Conservation (phyloP, 2,329 filamentous ascomycete genomes). For the Trichoderma sp. region DNA sequence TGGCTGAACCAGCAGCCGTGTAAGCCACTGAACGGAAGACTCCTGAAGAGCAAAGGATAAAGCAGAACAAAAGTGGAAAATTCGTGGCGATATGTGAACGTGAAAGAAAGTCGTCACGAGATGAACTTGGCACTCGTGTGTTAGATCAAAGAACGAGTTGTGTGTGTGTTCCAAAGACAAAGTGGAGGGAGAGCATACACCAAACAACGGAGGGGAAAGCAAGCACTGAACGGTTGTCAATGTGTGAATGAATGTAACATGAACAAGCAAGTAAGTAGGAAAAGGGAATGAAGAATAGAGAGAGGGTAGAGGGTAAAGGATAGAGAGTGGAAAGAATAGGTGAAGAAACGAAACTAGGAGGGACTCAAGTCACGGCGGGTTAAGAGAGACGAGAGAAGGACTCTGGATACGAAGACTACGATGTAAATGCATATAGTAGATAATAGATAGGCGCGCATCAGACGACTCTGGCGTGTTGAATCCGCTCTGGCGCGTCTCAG, state of each 20-base stretch:
- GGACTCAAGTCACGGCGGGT: background rate
- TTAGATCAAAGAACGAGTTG: constrained; percentile 13
- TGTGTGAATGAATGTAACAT: constrained; percentile 8
- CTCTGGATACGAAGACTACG: background rate
- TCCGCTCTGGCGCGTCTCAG: constrained; percentile 11
- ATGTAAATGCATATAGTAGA: background rate
- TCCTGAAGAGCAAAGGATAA: background rate
- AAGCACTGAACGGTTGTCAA: background rate
- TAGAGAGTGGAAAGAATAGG: background rate
- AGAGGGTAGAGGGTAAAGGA: background rate
- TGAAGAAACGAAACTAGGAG: background rate
- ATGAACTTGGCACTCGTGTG: background rate
- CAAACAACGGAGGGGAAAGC: background rate
- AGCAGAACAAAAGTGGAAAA: background rate
- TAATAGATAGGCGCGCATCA: constrained; percentile 6
- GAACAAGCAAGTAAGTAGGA: constrained; percentile 7
- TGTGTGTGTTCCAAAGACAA: constrained; percentile 4
- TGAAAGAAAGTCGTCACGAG: constrained; percentile 12
- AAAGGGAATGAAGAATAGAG: background rate
- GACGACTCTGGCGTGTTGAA: background rate
- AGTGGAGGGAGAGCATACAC: background rate
- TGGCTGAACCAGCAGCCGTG: background rate
- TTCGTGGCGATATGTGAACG: background rate
- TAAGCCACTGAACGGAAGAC: background rate
- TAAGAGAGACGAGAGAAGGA: background rate